Conservation (phyloP, 371 early-diverging fungal species). For the Syncephalastrum racemosum region DNA sequence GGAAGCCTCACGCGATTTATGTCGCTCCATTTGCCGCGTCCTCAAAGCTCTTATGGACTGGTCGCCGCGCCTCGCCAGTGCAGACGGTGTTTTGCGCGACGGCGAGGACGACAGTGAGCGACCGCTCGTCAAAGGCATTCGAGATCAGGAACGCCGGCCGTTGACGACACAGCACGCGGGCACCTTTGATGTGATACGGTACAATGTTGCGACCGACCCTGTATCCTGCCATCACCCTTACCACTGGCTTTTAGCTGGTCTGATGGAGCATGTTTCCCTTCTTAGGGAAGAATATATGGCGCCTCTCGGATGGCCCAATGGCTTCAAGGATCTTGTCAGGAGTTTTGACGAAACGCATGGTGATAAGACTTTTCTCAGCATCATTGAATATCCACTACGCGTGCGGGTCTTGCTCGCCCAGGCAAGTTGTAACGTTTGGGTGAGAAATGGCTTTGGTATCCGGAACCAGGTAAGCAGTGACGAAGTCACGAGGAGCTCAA, state of each 20-base stretch:
- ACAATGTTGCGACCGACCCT: constrained; percentile 64
- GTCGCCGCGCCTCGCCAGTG: constrained; percentile 42
- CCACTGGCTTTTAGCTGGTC: constrained; percentile 87
- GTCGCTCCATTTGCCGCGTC: constrained; percentile 37
- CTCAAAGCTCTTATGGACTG: constrained; percentile 60
- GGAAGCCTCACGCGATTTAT: constrained; percentile 30
- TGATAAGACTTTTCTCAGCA: constrained; percentile 25
- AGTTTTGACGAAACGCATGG: constrained; percentile 20
- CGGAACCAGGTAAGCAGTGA: constrained; percentile 51
- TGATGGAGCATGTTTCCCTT: constrained; percentile 70
- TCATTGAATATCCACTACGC: constrained; percentile 82
- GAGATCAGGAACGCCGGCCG: constrained; percentile 23
- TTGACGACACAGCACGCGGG: constrained; percentile 36
- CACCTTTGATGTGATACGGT: constrained; percentile 52
- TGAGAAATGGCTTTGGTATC: constrained; percentile 87
- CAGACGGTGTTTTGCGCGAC: background rate
- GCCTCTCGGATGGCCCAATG: constrained; percentile 47
- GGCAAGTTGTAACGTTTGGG: constrained; percentile 91
- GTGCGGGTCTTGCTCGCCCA: constrained; percentile 76
- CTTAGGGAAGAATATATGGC: constrained; percentile 55
- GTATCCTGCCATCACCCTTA: constrained; percentile 90
- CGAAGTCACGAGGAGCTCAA: constrained; percentile 1
- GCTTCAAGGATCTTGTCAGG: constrained; percentile 57
- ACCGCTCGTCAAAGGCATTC: constrained; percentile 25
- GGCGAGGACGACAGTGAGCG: constrained; percentile 1